Base-by-base conservation (phyloP, 108 stramenopile genomes). In the Skeletonema marinoi region DNA sequence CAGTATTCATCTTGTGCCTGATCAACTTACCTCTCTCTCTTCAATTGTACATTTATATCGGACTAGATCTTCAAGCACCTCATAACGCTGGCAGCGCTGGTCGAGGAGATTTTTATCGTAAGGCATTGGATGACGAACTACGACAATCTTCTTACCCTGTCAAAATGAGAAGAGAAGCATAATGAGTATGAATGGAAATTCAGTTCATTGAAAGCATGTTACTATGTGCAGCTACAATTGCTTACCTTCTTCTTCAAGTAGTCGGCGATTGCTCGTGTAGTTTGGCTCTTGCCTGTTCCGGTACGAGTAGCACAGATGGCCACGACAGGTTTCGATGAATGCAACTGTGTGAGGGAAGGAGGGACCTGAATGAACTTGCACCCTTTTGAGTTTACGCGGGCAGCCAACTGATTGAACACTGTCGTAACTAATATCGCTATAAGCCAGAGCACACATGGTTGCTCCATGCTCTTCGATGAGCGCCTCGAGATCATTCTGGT, bases 11-110 rank as follows among this genome's bases (percentile, higher is more conserved):
- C 16, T 3, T 14, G 11, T 16, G n/a, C 3, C 48, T 25, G 5
- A 8, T 21, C 25, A 25, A 66, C 65, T 29, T 30, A 74, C 74
- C 79, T 86, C 85, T 51, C 85, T 41, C 33, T 87, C 83, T 60
- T 87, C 86, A 39, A 87, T 87, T 46, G 86, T 87, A 60, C 86
- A 87, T 4, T 84, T 76, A 48, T 87, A 87, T 42, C 80, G 83
- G n/a, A 84, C 83, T 58, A 87, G 70, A 59, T 86, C 85, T 51
- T 86, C 78, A 46, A 83, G 41, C 21, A 51, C 78, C 65, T 83
- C 85, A 60, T 83, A 86, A 2, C 85, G 56, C 60, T 86, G 82
- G 62, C 85, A 86, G 39, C 85, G 76, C 42, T 86, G 85, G 10
- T 61, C 72, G 33, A 80, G 42, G 16, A 86, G 50, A 35, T 59